Percentiles rank a stretch among this genome's conserved stretches.
Conservation (phyloP, 345 rosid genomes). For the sweet orange (Citrus sinensis) region DVS_A1.0 CM039164.1:24356001-24356500, state of each 20-base stretch:
- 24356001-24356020: no score
- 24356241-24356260: neutral
- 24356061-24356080: neutral
- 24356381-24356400: neutral
- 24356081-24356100: neutral
- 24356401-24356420: constrained; percentile 78
- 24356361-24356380: neutral
- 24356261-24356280: neutral
- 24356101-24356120: neutral
- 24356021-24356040: neutral
- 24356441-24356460: constrained; percentile 88
- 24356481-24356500: constrained; percentile 73
- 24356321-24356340: neutral
- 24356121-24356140: neutral
- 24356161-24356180: neutral
- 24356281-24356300: neutral
- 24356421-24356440: constrained; percentile 89
- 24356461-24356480: constrained; percentile 97
- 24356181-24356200: neutral
- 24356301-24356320: neutral
- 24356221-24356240: neutral
- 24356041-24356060: neutral
- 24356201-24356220: neutral
- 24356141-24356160: neutral
- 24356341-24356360: neutral